Conservation (phyloP, 176 grass and related monocot genomes). For the Musa acuminata region DNA sequence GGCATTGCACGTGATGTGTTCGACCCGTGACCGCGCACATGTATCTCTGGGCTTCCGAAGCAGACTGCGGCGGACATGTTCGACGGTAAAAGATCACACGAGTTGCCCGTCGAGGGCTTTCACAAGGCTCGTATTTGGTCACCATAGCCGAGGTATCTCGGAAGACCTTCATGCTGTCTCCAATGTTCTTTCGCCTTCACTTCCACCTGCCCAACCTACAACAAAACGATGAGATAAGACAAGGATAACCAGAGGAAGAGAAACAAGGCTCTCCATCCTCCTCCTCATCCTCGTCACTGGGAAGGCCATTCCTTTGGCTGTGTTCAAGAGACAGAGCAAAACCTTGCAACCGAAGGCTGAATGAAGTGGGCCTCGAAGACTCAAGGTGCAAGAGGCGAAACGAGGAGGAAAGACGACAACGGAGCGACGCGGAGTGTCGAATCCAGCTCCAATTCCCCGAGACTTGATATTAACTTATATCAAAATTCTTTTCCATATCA, state of each 20-base stretch:
- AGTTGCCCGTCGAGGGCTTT: neutral
- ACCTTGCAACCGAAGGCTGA: neutral
- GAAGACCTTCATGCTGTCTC: slow-evolving; percentile 71
- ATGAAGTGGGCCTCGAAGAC: neutral
- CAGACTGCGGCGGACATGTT: too few relatives aligned
- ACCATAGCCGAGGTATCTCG: slow-evolving; percentile 70
- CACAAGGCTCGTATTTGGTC: slow-evolving; percentile 63
- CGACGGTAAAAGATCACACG: too few relatives aligned
- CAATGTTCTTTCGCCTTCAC: slow-evolving; percentile 90
- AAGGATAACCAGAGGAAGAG: neutral
- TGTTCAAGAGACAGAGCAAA: neutral
- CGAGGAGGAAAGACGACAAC: neutral
- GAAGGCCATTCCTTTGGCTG: slow-evolving; percentile 7
- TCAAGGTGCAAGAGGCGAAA: neutral
- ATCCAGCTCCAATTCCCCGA: neutral
- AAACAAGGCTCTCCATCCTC: slow-evolving; percentile 5
- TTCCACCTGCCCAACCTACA: slow-evolving; percentile 38
- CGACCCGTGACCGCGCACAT: too few relatives aligned
- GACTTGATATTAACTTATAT: too few relatives aligned
- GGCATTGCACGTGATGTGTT: too few relatives aligned
- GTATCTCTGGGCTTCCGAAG: too few relatives aligned
- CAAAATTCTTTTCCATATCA: too few relatives aligned
- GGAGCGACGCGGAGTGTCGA: neutral
- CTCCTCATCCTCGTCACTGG: slow-evolving; percentile 20
- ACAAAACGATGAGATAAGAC: slow-evolving; percentile 4